These are phyloP conservation scores for Fagus sylvatica DNA, from an alignment of 306 rosid species.

Conservation along the genomic window DNA sequence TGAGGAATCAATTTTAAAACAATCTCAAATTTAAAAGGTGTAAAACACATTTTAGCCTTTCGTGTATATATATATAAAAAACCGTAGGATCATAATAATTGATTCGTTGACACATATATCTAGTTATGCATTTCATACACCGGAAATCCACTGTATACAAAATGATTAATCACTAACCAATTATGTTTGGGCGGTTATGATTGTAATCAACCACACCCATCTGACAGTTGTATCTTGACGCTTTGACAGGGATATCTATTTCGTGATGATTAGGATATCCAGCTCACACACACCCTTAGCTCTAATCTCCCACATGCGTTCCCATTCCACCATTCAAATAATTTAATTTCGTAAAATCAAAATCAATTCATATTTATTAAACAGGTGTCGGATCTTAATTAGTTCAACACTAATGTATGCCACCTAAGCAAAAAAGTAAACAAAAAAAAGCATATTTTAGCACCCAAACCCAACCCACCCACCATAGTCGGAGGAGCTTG, in stretches of 20 bases:
- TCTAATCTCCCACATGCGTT: background rate
- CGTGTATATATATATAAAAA: too few relatives aligned
- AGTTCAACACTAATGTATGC: slow-evolving; percentile 31
- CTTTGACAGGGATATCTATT: background rate
- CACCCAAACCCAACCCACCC: slow-evolving; percentile 36
- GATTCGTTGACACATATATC: background rate
- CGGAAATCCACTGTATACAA: background rate
- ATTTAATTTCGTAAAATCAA: too few relatives aligned
- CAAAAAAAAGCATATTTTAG: slow-evolving; percentile 30
- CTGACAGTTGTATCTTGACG: slow-evolving; percentile 4
- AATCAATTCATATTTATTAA: too few relatives aligned
- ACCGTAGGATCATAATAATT: background rate
- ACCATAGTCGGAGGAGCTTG: slow-evolving; percentile 36
- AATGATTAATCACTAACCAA: background rate
- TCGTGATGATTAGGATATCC: slow-evolving; percentile 21
- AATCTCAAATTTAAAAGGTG: too few relatives aligned
- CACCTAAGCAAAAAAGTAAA: slow-evolving; percentile 18
- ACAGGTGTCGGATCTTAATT: background rate
- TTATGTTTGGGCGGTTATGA: background rate
- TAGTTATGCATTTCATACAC: background rate
- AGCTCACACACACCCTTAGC: background rate
- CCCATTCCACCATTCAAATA: too few relatives aligned
- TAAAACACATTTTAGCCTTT: too few relatives aligned
- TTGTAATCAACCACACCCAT: background rate
- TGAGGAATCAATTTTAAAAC: too few relatives aligned